A percentile compares a stretch with the other conserved stretches of the same genome.
Conservation (phyloP, 1,284 basidiomycete genomes). For the Tilletia indica region DNA sequence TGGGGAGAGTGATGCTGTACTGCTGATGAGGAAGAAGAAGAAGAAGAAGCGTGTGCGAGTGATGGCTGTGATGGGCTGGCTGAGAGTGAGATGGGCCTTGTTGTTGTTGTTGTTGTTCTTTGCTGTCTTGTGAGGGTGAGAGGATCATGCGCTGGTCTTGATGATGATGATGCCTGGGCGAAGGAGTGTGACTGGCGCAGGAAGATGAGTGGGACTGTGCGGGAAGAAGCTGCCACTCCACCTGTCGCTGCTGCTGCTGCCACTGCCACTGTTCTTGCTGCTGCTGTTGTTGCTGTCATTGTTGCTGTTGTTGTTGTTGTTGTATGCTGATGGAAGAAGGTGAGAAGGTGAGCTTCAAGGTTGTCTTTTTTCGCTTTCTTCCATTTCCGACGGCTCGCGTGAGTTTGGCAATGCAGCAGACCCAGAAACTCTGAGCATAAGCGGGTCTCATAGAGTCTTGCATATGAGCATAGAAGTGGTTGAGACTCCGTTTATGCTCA, state of each 20-base stretch:
- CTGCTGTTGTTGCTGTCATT: not conserved
- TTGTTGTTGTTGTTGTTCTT: not conserved
- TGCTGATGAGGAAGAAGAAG: too few species aligned
- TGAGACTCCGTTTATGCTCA: not conserved
- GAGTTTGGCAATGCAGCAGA: too few species aligned
- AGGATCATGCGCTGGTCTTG: not conserved
- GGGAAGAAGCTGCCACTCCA: too few species aligned
- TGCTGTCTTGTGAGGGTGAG: not conserved
- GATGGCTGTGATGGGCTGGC: not conserved
- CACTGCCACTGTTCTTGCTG: conserved; percentile 2
- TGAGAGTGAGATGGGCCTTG: not conserved
- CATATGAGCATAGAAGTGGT: not conserved
- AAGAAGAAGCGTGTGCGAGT: too few species aligned
- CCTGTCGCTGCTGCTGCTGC: conserved; percentile 4
- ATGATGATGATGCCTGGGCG: conserved; percentile 4
- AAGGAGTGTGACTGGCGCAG: not conserved
- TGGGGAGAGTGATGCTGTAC: not conserved
- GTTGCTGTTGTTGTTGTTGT: not conserved
- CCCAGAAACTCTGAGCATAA: too few species aligned
- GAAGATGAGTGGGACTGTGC: not conserved
- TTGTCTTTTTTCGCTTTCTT: not conserved
- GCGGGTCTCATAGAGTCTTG: too few species aligned
- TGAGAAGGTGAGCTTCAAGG: not conserved
- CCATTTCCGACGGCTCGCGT: too few species aligned
- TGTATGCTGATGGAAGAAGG: not conserved